Conservation (phyloP, 225 moss, liverwort and hornwort species). For the Sphagnum contortum region DNA sequence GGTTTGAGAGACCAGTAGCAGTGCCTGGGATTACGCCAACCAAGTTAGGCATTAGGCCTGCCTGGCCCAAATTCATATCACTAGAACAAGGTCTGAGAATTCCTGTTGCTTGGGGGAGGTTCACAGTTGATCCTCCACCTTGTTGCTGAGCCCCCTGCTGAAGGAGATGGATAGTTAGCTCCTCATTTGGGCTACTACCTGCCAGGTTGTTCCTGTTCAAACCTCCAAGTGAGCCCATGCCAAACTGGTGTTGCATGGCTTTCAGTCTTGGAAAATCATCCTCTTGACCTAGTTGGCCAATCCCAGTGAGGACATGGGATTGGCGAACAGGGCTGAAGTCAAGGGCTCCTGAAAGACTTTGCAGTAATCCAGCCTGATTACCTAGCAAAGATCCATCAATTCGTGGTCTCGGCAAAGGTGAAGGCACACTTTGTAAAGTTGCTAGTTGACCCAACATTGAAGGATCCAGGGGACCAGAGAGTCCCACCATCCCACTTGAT, state of each 20-base stretch:
- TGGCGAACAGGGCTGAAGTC: slow-evolving; percentile 45
- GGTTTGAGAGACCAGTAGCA: not conserved
- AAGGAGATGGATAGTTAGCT: slow-evolving; percentile 38
- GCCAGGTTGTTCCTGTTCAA: slow-evolving; percentile 19
- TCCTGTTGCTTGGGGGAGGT: slow-evolving; percentile 30
- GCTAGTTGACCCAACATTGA: slow-evolving; percentile 22
- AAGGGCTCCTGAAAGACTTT: slow-evolving; percentile 30
- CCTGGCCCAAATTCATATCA: slow-evolving; percentile 40
- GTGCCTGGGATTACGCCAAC: slow-evolving; percentile 17
- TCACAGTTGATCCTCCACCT: slow-evolving; percentile 25
- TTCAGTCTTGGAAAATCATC: slow-evolving; percentile 40
- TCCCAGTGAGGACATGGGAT: slow-evolving; percentile 36
- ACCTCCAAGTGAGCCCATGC: slow-evolving; percentile 29
- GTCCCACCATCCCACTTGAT: slow-evolving; percentile 31
- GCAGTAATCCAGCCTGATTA: slow-evolving; percentile 10
- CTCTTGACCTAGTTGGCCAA: slow-evolving; percentile 15
- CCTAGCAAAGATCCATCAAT: slow-evolving; percentile 36
- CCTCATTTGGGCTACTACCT: slow-evolving; percentile 23
- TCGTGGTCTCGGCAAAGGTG: slow-evolving; percentile 22
- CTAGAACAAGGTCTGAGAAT: slow-evolving; percentile 20
- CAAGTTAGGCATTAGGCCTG: slow-evolving; percentile 19
- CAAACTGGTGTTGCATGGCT: slow-evolving; percentile 46
- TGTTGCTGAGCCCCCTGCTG: slow-evolving; percentile 22
- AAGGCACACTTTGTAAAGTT: slow-evolving; percentile 12
- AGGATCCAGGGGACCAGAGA: slow-evolving; percentile 41